Conservation (phyloP, 208 protist genomes). For the Balamuthia mandrillaris region DNA sequence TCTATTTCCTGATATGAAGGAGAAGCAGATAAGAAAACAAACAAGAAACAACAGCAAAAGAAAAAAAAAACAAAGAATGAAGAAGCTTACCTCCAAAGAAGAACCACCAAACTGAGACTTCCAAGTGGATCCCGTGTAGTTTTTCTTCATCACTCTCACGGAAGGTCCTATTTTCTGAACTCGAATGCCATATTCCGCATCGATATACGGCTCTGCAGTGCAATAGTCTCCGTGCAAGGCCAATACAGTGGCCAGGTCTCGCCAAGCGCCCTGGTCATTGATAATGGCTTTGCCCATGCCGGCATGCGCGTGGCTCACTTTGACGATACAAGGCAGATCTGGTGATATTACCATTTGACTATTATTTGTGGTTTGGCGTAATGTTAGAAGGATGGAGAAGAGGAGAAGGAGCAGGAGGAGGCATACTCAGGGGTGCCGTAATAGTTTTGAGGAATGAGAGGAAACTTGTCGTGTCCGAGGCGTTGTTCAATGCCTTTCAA, state of each 20-base stretch:
- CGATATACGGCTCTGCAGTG: conserved; percentile 16
- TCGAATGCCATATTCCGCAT: neutral
- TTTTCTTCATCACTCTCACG: neutral
- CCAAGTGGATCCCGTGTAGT: conserved; percentile 20
- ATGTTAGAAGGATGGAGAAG: neutral
- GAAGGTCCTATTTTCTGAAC: neutral
- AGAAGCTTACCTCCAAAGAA: neutral
- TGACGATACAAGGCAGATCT: neutral
- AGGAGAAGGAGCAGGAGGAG: neutral
- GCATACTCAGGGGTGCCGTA: neutral
- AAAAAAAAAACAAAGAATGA: neutral
- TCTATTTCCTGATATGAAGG: neutral
- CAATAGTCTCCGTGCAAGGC: conserved; percentile 14
- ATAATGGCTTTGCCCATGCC: conserved; percentile 21
- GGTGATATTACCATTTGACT: conserved; percentile 29
- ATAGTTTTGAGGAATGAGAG: conserved; percentile 7
- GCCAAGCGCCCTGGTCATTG: neutral
- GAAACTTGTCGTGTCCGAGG: conserved; percentile 5
- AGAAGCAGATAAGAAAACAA: neutral
- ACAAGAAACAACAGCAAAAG: neutral
- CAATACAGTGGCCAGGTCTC: conserved; percentile 3
- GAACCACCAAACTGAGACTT: conserved; percentile 38
- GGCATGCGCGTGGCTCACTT: conserved; percentile 16
- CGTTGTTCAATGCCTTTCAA: neutral
- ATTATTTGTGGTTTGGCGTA: neutral